Evolutionary conservation across 257 asterid genomes (phyloP), one percentile per base, ranked within the genome.

Genomic region (Solanum etuberosum): DNA sequence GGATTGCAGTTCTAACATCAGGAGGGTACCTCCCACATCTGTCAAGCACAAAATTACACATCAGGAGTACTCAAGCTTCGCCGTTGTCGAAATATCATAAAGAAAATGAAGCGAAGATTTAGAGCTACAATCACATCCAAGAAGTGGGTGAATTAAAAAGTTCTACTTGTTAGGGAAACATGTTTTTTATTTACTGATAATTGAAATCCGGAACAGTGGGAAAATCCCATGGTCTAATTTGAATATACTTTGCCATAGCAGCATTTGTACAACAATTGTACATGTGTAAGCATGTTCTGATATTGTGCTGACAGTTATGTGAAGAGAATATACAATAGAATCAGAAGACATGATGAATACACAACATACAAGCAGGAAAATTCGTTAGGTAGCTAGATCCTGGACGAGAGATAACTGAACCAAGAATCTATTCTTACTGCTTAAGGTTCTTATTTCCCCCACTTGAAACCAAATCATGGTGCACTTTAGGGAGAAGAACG

Each of bases 1-100:
- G 99, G 86, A 97, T 97, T 3, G 99, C 98, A 65, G 99, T 97
- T 89, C 92, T 93, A 38, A 97, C 99, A 40, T 89, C 91, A 14
- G 99, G 99, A 21, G 93, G 98, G 84, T 70, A 95, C 92, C 98
- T 94, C 86, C 98, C 99, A 89, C 99, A 97, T 88, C 99, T 95
- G 92, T 42, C 42, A 29, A 81, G 43, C 40, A 81, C 42, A 38
- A 81, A 81, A 81, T 48, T 48, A 31, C 29, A 48, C 18, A 81
- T 54, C 85, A 81, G 29, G 67, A 18, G 42, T 29, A 80, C 5
- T 81, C 57, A 31, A 48, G 68, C 42, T 48, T 48, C 67, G 31
- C 29, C 25, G 2, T 81, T 16, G 31, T 31, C 5, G 21, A 34
- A 93, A 93, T 88, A 88, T 92, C 13, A 18, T 48, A 37, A 40